These are phyloP conservation scores for Puccinia coronata DNA, from an alignment of 1,284 basidiomycete species.

Conservation along the genomic window DNA sequence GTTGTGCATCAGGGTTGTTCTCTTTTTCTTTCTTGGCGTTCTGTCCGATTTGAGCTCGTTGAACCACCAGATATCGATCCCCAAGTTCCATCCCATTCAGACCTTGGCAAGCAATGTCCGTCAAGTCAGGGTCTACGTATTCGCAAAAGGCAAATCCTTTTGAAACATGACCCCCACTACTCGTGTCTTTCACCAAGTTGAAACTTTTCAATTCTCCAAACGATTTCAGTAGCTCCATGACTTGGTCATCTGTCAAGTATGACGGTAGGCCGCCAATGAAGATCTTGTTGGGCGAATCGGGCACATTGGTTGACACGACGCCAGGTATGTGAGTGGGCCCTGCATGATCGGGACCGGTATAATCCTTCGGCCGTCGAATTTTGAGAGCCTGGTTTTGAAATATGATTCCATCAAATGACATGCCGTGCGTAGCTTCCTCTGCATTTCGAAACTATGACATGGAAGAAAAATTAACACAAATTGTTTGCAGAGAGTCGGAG, in stretches of 20 bases:
- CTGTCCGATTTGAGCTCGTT: conserved; percentile 88
- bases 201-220: conserved; percentile 97
- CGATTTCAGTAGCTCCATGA: conserved; percentile 92
- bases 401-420: conserved; percentile 95
- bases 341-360: conserved; percentile 67
- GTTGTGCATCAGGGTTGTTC: conserved; percentile 45
- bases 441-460: conserved; percentile 81
- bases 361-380: conserved; percentile 95
- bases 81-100: conserved; percentile 97
- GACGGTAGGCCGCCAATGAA: conserved; percentile 94
- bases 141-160: conserved; percentile 99
- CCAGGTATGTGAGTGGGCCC: conserved; percentile 70
- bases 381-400: conserved; percentile 88
- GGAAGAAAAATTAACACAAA: background rate
- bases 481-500: background rate
- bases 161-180: conserved; percentile 50
- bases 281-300: conserved; percentile 95
- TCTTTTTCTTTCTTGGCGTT: conserved; percentile 55
- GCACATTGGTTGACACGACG: conserved; percentile 91
- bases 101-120: conserved; percentile 92
- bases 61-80: conserved; percentile 93
- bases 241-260: conserved; percentile 94
- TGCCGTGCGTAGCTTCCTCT: conserved; percentile 91
- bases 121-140: conserved; percentile 84
- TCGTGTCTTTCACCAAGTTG: conserved; percentile 87